A percentile compares a stretch with the other conserved stretches of the same genome.
phyloP scores from a whole-genome alignment of 805 yeast species.

The Wickerhamiella cacticola region DNA sequence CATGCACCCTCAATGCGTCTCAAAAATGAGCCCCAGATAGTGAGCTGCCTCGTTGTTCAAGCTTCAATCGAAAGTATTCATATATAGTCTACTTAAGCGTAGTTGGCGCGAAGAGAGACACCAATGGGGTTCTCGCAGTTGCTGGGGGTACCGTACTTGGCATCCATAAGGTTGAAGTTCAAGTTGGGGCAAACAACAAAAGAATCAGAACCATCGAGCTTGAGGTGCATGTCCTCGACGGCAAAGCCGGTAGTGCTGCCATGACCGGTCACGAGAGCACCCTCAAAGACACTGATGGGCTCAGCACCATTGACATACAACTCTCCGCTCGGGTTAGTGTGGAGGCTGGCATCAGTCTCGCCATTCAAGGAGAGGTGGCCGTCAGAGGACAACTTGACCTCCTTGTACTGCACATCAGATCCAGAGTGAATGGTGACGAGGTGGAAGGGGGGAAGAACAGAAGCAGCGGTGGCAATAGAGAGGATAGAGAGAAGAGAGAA shows the following conservation, averaged over 20 bases:
- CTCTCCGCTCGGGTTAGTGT: too few relatives aligned
- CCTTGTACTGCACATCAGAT: neutral
- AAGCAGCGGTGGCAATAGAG: neutral
- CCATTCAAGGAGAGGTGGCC: slow-evolving; percentile 6
- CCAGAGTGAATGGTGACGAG: slow-evolving; percentile 1
- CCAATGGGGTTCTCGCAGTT: slow-evolving; percentile 1
- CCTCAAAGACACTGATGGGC: too few relatives aligned
- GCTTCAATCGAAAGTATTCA: too few relatives aligned
- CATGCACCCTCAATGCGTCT: too few relatives aligned
- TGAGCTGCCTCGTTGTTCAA: too few relatives aligned
- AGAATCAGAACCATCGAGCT: neutral
- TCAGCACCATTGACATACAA: too few relatives aligned
- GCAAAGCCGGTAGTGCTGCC: neutral
- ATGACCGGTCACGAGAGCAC: too few relatives aligned
- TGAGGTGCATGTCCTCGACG: neutral
- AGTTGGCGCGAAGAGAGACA: too few relatives aligned
- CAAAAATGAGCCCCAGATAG: too few relatives aligned
- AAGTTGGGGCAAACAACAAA: neutral
- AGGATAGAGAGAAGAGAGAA: too few relatives aligned
- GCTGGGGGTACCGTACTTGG: neutral
- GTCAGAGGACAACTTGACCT: slow-evolving; percentile 5
- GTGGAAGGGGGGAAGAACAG: neutral
- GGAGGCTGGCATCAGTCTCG: slow-evolving; percentile 2
- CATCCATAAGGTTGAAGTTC: neutral
- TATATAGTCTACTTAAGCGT: too few relatives aligned